Percentiles rank a stretch among this genome's conserved stretches.
phyloP scores from a whole-genome alignment of 1,284 basidiomycete species.

The Cutaneotrichosporon sp. region DNA sequence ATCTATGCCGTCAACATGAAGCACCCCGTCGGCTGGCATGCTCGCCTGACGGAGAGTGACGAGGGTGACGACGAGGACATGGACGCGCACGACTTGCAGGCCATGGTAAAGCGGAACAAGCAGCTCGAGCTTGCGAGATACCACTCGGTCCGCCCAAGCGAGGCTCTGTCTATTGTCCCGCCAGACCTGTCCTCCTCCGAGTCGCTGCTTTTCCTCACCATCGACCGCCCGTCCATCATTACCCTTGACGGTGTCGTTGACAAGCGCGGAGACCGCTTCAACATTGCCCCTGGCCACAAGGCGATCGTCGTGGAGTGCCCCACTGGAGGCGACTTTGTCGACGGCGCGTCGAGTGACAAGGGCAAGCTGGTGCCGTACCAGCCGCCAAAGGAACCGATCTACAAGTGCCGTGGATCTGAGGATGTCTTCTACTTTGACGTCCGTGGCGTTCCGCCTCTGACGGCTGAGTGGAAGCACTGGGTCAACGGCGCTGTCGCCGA shows the following conservation, averaged over 20 bases:
- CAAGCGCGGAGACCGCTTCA: conserved; percentile 60
- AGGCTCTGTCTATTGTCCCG: conserved; percentile 38
- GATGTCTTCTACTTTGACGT: conserved; percentile 63
- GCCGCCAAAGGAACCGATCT: conserved; percentile 51
- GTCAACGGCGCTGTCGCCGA: conserved; percentile 50
- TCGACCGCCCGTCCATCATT: conserved; percentile 66
- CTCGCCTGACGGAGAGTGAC: conserved; percentile 29
- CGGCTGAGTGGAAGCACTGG: conserved; percentile 66
- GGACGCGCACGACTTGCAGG: conserved; percentile 54
- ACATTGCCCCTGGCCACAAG: conserved; percentile 57
- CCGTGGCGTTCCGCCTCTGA: conserved; percentile 70
- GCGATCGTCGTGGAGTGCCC: conserved; percentile 79
- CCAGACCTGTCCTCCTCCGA: conserved; percentile 62
- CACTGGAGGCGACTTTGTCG: conserved; percentile 50
- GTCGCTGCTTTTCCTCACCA: conserved; percentile 63
- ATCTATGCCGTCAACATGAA: conserved; percentile 27
- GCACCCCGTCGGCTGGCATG: conserved; percentile 16
- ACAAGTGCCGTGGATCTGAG: conserved; percentile 66
- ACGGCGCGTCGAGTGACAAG: conserved; percentile 16
- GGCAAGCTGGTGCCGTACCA: conserved; percentile 8
- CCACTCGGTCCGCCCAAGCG: conserved; percentile 37
- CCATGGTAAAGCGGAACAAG: conserved; percentile 16
- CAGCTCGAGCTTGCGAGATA: conserved; percentile 48
- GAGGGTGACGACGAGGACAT: conserved; percentile 55
- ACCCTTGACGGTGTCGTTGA: conserved; percentile 69